phyloP scores from a whole-genome alignment of 2,329 filamentous ascomycete species.

The Alternaria viburni region DNA sequence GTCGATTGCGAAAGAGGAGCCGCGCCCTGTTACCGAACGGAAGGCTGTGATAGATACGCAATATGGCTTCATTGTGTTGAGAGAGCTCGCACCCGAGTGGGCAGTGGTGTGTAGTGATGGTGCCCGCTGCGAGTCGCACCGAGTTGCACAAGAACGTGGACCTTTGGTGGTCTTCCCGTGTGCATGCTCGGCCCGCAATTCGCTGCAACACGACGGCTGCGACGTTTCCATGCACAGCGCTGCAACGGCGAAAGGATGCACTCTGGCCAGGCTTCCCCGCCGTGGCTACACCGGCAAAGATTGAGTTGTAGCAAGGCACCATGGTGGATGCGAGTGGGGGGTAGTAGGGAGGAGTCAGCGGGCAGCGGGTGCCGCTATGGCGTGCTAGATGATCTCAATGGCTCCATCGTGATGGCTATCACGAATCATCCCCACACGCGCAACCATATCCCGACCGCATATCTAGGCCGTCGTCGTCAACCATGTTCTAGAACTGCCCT shows the following conservation, averaged over 20 bases:
- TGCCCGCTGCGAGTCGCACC: constrained; percentile 25
- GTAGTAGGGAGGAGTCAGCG: constrained; percentile 18
- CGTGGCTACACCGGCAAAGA: constrained; percentile 24
- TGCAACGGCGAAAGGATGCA: constrained; percentile 24
- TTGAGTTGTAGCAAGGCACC: constrained; percentile 22
- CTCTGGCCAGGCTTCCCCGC: constrained; percentile 8
- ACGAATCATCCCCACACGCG: constrained; percentile 35
- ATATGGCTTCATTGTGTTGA: constrained; percentile 27
- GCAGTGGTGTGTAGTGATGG: constrained; percentile 13
- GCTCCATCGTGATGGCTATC: constrained; percentile 37
- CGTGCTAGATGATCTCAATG: constrained; percentile 43
- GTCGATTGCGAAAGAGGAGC: constrained; percentile 23
- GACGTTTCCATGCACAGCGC: constrained; percentile 1
- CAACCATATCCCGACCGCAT: constrained; percentile 31
- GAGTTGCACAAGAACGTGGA: constrained; percentile 28
- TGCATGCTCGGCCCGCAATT: constrained; percentile 26
- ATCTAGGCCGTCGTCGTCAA: constrained; percentile 32
- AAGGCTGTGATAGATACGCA: constrained; percentile 23
- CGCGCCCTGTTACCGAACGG: constrained; percentile 21
- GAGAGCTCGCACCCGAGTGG: constrained; percentile 28
- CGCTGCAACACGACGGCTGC: constrained; percentile 17
- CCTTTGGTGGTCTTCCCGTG: constrained; percentile 24
- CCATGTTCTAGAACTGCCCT: constrained; percentile 33
- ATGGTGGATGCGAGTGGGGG: constrained; percentile 28
- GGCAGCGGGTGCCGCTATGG: constrained; percentile 35